Conservation (phyloP, 768 basidiomycete genomes). For the Mycena latifolia region DNA sequence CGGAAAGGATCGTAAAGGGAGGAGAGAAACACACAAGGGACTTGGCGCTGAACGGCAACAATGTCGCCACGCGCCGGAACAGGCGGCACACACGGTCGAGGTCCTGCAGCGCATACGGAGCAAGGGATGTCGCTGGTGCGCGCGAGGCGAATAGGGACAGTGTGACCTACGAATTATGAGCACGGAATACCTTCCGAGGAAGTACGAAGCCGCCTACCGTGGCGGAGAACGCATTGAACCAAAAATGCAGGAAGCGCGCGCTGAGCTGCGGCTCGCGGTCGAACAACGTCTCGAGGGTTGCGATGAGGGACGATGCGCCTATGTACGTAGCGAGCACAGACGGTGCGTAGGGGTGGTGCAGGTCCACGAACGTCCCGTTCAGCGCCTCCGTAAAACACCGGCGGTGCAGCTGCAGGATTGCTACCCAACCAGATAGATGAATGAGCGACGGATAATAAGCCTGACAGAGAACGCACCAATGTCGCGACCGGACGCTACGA, state of each 20-base stretch:
- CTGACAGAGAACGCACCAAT: constrained; percentile 59
- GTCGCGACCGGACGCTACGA: constrained; percentile 71
- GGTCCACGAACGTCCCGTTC: constrained; percentile 61
- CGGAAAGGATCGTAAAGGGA: constrained; percentile 7
- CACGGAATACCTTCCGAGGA: not conserved
- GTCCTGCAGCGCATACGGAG: constrained; percentile 70
- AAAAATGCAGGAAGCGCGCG: constrained; percentile 76
- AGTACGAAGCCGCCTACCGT: constrained; percentile 59
- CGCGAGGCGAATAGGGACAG: constrained; percentile 75
- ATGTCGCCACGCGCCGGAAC: constrained; percentile 67
- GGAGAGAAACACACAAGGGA: constrained; percentile 59
- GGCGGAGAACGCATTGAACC: constrained; percentile 82
- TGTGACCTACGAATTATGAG: constrained; percentile 59
- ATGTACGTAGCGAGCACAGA: constrained; percentile 80
- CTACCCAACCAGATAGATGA: constrained; percentile 45
- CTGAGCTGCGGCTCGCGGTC: constrained; percentile 70
- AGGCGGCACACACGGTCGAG: constrained; percentile 69
- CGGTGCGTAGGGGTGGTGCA: constrained; percentile 73
- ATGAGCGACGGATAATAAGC: constrained; percentile 11
- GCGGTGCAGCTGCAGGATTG: constrained; percentile 76
- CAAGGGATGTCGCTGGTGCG: constrained; percentile 68
- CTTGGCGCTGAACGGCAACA: constrained; percentile 72
- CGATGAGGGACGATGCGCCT: constrained; percentile 68
- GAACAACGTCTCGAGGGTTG: constrained; percentile 67
- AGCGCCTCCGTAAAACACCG: constrained; percentile 77